Evolutionary conservation across 2,329 filamentous ascomycete species (phyloP), one percentile per base, ranked within the genome.

Genomic region (Trichoderma semiorbis): DNA sequence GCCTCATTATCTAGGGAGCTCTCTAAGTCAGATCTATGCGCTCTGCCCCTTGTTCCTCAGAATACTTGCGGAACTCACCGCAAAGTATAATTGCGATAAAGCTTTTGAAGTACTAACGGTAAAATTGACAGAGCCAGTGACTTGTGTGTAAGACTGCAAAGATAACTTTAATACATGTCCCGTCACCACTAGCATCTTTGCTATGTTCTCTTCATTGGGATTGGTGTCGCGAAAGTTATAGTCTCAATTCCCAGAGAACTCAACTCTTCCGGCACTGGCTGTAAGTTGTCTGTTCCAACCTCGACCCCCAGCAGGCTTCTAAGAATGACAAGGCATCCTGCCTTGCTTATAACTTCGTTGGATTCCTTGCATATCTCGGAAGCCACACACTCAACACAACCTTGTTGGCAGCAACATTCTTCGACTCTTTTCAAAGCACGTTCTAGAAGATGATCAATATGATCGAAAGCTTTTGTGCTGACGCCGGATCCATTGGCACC

Each of bases 301-400:
- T 94, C 89, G 79, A 90, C 85, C 24, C 91, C 91, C 67, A 98
- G 80, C 69, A 98, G 79, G 73, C 88, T 89, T 81, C 91, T 92
- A 71, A 98, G 82, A 34, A 98, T 90, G 28, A 98, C 94, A 70
- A 89, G 89, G 8, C 92, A 91, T 0, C 95, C 95, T 0, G 92
- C 93, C 81, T 98, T 98, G 78, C 93, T 96, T 92, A 98, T 96
- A 11, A 98, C 94, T 77, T 93, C 89, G 79, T 98, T 98, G 69
- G 90, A 88, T 80, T 97, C 90, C 80, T 92, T 93, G 80, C 96
- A 98, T 69, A 89, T 83, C 80, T 97, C 93, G 73, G 91, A 92
- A 74, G 92, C 94, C 57, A 97, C 94, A 81, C 96, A 99, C 80
- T 97, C 95, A 26, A 95, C 83, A 81, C 96, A 98, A 0, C 96